phyloP scores from a whole-genome alignment of 1,284 basidiomycete species.

The Leccinum holopus region DNA sequence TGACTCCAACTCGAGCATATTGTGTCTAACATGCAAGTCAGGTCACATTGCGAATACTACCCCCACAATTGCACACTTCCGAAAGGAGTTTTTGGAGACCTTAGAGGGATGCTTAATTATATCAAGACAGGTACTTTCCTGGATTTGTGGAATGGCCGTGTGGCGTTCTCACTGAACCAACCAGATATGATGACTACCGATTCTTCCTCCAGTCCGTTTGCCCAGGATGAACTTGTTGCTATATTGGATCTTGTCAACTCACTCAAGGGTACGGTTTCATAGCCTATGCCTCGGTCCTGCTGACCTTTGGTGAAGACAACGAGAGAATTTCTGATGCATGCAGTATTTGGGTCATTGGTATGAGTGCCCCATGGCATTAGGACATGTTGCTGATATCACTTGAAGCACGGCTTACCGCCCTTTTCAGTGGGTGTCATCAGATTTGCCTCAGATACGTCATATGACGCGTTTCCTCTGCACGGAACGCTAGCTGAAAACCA shows the following conservation, averaged over 20 bases:
- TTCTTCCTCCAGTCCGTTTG: conserved; percentile 22
- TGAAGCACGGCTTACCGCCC: conserved; percentile 19
- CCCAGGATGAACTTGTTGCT: conserved; percentile 8
- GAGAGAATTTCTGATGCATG: conserved; percentile 5
- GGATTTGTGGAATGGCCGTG: neutral
- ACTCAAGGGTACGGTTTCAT: conserved; percentile 10
- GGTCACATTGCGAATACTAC: conserved; percentile 25
- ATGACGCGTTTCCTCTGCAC: neutral
- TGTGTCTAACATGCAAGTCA: conserved; percentile 1
- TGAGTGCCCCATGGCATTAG: neutral
- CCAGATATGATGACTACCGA: conserved; percentile 25
- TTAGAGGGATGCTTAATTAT: conserved; percentile 23
- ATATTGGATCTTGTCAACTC: conserved; percentile 21
- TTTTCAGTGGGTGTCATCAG: conserved; percentile 13
- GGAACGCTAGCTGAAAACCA: conserved; percentile 15
- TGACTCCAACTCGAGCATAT: conserved; percentile 4
- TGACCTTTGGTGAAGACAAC: conserved; percentile 11
- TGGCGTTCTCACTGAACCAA: neutral
- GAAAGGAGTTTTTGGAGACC: conserved; percentile 4
- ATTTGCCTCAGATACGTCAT: neutral
- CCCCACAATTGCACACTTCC: conserved; percentile 15
- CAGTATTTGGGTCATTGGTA: conserved; percentile 22
- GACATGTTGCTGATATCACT: neutral
- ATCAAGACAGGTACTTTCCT: conserved; percentile 14
- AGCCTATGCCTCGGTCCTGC: neutral